These are phyloP conservation scores for Phytophthora cryptogea DNA, from an alignment of 352 stramenopile species.

Conservation along the genomic window DNA sequence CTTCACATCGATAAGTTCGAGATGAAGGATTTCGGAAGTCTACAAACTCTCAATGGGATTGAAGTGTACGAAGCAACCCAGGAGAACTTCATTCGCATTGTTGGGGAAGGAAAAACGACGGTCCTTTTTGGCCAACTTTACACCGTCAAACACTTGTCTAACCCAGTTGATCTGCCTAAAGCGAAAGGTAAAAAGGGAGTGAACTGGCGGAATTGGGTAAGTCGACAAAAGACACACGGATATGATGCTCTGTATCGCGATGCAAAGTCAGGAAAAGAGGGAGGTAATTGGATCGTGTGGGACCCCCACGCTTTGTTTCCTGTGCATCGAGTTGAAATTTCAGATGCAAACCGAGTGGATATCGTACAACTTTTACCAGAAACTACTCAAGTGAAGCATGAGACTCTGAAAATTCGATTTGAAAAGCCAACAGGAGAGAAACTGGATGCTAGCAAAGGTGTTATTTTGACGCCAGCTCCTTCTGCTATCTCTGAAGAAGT, in stretches of 20 bases:
- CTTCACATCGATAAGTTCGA: slow-evolving; percentile 27
- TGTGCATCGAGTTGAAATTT: slow-evolving; percentile 38
- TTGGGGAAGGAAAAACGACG: neutral
- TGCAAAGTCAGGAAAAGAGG: slow-evolving; percentile 22
- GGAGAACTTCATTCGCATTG: slow-evolving; percentile 32
- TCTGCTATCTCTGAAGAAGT: slow-evolving; percentile 15
- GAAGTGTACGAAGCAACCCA: slow-evolving; percentile 48
- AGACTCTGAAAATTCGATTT: slow-evolving; percentile 20
- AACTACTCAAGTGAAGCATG: slow-evolving; percentile 16
- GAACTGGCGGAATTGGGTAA: slow-evolving; percentile 42
- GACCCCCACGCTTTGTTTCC: slow-evolving; percentile 52
- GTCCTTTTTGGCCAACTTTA: slow-evolving; percentile 48
- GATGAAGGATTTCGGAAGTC: slow-evolving; percentile 44
- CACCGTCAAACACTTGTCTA: slow-evolving; percentile 30
- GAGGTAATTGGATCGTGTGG: slow-evolving; percentile 48
- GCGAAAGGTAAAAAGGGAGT: slow-evolving; percentile 25
- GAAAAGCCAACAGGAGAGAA: slow-evolving; percentile 14
- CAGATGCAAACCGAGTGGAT: slow-evolving; percentile 13
- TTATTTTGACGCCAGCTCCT: neutral
- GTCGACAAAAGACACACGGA: slow-evolving; percentile 39
- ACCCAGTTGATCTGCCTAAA: slow-evolving; percentile 37
- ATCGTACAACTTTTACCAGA: slow-evolving; percentile 29
- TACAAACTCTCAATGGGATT: slow-evolving; percentile 36
- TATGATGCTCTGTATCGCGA: slow-evolving; percentile 57
- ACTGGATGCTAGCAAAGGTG: neutral